Percentiles rank a stretch among this genome's conserved stretches.
Evolutionary conservation across 805 yeast genomes (phyloP).

Genomic region (Candida silvicultrix): DNA sequence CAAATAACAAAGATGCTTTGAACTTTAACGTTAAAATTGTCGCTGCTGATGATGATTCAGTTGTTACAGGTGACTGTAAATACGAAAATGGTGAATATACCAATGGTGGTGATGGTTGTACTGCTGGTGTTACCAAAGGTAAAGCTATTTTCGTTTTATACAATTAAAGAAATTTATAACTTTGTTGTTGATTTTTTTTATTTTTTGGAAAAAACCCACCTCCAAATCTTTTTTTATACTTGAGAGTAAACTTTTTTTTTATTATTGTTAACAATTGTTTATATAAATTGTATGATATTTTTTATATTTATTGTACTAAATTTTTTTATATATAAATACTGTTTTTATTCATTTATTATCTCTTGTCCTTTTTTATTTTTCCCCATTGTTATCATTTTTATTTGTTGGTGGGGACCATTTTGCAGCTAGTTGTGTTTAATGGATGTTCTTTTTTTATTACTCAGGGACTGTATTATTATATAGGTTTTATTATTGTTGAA

Average conservation of each 20-base stretch:
- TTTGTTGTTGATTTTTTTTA: background rate
- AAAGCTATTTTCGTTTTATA: slow-evolving; percentile 55
- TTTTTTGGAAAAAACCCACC: too few species aligned
- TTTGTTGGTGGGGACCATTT: background rate
- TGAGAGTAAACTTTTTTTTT: too few species aligned
- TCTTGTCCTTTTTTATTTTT: too few species aligned
- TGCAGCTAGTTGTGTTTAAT: background rate
- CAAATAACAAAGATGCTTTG: slow-evolving; percentile 66
- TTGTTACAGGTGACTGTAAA: slow-evolving; percentile 62
- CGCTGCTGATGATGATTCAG: slow-evolving; percentile 49
- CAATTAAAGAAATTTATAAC: slow-evolving; percentile 1
- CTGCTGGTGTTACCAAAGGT: slow-evolving; percentile 59
- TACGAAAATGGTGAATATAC: slow-evolving; percentile 76
- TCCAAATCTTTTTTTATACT: background rate
- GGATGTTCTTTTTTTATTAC: background rate
- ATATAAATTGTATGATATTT: too few species aligned
- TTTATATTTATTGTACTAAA: too few species aligned
- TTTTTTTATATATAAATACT: too few species aligned
- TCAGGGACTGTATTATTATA: background rate
- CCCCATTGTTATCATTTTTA: background rate
- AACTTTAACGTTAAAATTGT: slow-evolving; percentile 74
- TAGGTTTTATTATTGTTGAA: too few species aligned
- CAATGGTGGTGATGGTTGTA: slow-evolving; percentile 69
- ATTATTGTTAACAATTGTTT: background rate
- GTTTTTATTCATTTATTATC: background rate